Base-by-base conservation (phyloP, 2,329 filamentous ascomycete genomes). In the Keithomyces neogunnii region DNA sequence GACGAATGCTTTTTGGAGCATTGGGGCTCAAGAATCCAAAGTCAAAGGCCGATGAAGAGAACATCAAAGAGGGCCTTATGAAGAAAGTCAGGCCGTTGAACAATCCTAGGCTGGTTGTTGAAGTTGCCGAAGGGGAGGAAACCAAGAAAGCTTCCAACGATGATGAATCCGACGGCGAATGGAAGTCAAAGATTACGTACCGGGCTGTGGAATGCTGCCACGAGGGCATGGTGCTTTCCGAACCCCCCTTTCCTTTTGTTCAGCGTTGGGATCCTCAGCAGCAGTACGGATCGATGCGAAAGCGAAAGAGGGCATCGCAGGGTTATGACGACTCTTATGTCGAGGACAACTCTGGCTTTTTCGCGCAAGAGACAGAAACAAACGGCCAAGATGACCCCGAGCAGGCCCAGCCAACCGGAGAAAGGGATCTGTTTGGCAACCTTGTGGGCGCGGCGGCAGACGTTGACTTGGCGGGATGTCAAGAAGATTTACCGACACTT, bases 191-290 rank as follows among this genome's bases (percentile, higher is more conserved):
- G 57, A 84, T 96, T 53, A 77, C 73, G 9, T 82, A 95, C 54
- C 78, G 80, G 29, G 91, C 89, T 28, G 88, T 95, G 1, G 92
- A 97, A 65, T 96, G 91, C 67, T 81, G 83, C 55, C 77, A 87
- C n/a, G 78, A 87, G 32, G 78, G 76, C 4, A 70, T 89, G 39
- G 71, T 78, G 33, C 73, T 95, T 45, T 86, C 80, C 49, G 78
- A 88, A 35, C 91, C 92, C 0, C 88, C 91, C 0, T 96, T 95
- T 62, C 91, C 91, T 0, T 96, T 96, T 65, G 75, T 87, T 13
- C 90, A 96, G 66, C 80, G 88, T 45, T 96, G 91, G 92, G 89
- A 95, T 66, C 78, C 81, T 3, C 85, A 89, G 54, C 87, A 91
- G 60, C 70, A 71, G 56, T 68, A 61, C 48, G 63, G 64, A 2